Evolutionary conservation across 2,329 filamentous ascomycete genomes (phyloP).

Genomic region (Neonectria magnoliae): DNA sequence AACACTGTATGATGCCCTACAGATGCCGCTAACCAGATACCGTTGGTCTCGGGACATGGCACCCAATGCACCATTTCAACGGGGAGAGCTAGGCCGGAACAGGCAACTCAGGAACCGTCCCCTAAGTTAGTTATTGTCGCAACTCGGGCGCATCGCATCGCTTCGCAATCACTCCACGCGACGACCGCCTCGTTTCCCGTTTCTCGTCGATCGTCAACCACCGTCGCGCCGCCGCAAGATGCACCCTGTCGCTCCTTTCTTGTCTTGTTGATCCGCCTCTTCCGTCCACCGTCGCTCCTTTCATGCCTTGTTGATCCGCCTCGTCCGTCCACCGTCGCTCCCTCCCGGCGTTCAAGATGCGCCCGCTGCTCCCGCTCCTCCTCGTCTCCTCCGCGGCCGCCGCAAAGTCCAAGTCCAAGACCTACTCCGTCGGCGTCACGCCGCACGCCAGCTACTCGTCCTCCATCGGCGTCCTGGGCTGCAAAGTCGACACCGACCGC

Average conservation of each 20-base stretch:
- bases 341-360: conserved; percentile 15
- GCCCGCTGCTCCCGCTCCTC: conserved; percentile 7
- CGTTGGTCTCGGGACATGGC: neutral
- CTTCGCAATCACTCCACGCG: conserved; percentile 17
- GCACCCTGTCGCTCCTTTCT: conserved; percentile 30
- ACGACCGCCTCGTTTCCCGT: neutral
- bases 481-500: conserved; percentile 69
- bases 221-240: conserved; percentile 31
- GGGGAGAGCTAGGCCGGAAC: neutral
- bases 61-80: neutral
- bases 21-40: neutral
- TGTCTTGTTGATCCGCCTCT: conserved; percentile 20
- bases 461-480: conserved; percentile 68
- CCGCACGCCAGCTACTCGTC: conserved; percentile 68
- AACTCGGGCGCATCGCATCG: neutral
- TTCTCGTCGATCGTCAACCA: conserved; percentile 2
- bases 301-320: conserved; percentile 17
- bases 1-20: neutral
- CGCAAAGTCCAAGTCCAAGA: conserved; percentile 20
- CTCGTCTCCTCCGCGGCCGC: conserved; percentile 3
- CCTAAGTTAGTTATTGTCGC: conserved; percentile 2
- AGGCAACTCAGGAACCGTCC: conserved; percentile 9
- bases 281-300: conserved; percentile 24
- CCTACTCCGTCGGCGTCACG: conserved; percentile 51
- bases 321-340: conserved; percentile 11